Conservation (phyloP, 371 early-diverging fungal genomes). For the Encephalitozoon hellem region DNA sequence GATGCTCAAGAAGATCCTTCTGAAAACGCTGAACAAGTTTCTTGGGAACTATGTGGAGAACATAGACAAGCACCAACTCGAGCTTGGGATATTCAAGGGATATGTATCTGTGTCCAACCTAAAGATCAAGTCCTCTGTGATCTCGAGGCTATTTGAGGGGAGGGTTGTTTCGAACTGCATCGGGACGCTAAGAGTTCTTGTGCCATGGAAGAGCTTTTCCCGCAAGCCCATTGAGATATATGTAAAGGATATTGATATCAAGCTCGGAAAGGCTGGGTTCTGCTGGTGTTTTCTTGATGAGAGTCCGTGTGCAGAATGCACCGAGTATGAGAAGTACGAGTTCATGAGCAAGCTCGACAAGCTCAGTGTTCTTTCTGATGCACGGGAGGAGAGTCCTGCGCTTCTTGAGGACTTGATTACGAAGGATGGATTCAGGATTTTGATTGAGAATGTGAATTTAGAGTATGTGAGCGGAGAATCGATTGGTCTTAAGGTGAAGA, state of each 20-base stretch:
- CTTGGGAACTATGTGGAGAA: conserved; percentile 8
- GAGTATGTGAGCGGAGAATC: conserved; percentile 6
- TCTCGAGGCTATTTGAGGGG: not conserved
- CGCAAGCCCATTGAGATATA: not conserved
- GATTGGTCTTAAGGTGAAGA: not conserved
- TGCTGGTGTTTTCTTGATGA: conserved; percentile 7
- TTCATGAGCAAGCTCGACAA: not conserved
- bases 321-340: not conserved
- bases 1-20: conserved; percentile 10
- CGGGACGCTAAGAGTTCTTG: not conserved
- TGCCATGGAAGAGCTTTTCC: conserved; percentile 4
- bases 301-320: not conserved
- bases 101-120: conserved; percentile 5
- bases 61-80: conserved; percentile 12
- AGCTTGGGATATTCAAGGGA: conserved; percentile 18
- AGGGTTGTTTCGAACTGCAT: not conserved
- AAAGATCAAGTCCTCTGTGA: not conserved
- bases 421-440: not conserved
- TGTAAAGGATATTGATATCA: not conserved
- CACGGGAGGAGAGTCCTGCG: not conserved
- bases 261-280: not conserved
- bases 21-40: not conserved
- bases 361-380: not conserved
- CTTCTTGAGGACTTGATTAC: not conserved
- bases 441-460: not conserved